Evolutionary conservation across 352 stramenopile genomes (phyloP), one percentile per base, ranked within the genome.

Genomic region (Phytophthora citrophthora): DNA sequence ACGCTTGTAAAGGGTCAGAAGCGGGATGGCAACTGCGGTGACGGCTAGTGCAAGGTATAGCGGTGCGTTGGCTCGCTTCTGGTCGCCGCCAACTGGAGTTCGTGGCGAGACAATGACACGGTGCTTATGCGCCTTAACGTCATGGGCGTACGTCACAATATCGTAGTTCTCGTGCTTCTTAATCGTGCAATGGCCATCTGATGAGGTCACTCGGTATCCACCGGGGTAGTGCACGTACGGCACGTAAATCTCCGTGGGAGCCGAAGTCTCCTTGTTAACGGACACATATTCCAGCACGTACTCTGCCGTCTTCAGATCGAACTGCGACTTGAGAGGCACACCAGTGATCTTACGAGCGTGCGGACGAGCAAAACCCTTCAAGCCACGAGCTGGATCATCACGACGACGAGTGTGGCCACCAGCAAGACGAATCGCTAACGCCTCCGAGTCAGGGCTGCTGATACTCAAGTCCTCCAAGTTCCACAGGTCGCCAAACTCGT

Each of bases 391-490:
- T 7, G 70, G 74, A 26, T 71, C 68, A 39, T 79, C 70, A 3
- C 67, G 62, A 54, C 79, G 64, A 49, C 55, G 64, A 16, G 56
- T 68, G 44, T 68, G 51, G n/a, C 81, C 71, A 16, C 83, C 77
- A 55, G 53, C 59, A 49, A 72, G 52, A 31, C 64, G 64, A 40
- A 63, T 49, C 15, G 52, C 64, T 36, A 72, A 24, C 9, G 40
- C 43, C 39, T 72, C 64, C 8, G 64, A 72, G 45, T 64, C 73
- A 26, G 72, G 52, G 50, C 81, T 93, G 51, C 90, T 90, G 43
- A 96, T 74, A 50, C 83, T 93, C 52, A 95, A 60, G 50, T 96
- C 88, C 41, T 96, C 88, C 12, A 86, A 55, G 68, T 96, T 96
- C 87, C 88, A 93, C 51, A 77, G 43, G 41, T 95, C 87, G 43